phyloP scores from a whole-genome alignment of 1,139 yeast genomes.

The Candida tropicalis region DNA sequence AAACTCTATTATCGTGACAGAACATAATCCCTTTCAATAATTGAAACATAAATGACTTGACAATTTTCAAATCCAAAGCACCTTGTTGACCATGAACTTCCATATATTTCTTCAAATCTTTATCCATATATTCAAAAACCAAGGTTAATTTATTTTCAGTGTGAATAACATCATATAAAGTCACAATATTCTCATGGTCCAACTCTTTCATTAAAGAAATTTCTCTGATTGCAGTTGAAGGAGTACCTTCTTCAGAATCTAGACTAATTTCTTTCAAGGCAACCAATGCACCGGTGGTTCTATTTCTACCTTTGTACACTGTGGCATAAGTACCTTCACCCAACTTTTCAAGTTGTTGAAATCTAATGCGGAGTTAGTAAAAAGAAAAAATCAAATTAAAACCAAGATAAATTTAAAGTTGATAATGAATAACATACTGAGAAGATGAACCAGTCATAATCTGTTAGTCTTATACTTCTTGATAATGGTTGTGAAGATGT shows the following conservation, averaged over 20 bases:
- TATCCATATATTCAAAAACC: conserved; percentile 93
- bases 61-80: conserved; percentile 75
- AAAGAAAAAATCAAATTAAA: background rate
- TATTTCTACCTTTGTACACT: conserved; percentile 92
- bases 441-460: conserved; percentile 32
- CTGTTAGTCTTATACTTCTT: background rate
- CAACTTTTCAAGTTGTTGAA: conserved; percentile 76
- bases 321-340: conserved; percentile 99
- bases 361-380: conserved; percentile 27
- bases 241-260: conserved; percentile 97
- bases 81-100: conserved; percentile 84
- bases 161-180: conserved; percentile 92
- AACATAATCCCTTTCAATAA: conserved; percentile 86
- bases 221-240: conserved; percentile 96
- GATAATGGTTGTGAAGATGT: background rate
- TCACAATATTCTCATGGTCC: conserved; percentile 91
- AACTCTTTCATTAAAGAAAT: conserved; percentile 95
- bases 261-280: conserved; percentile 93
- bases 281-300: conserved; percentile 88
- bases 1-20: conserved; percentile 92
- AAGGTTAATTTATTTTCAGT: conserved; percentile 93
- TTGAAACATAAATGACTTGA: conserved; percentile 92
- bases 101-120: conserved; percentile 93
- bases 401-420: background rate
- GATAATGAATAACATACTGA: conserved; percentile 37